Evolutionary conservation across 768 basidiomycete genomes (phyloP).

Genomic region (Pilatotrama ljubarskyi): DNA sequence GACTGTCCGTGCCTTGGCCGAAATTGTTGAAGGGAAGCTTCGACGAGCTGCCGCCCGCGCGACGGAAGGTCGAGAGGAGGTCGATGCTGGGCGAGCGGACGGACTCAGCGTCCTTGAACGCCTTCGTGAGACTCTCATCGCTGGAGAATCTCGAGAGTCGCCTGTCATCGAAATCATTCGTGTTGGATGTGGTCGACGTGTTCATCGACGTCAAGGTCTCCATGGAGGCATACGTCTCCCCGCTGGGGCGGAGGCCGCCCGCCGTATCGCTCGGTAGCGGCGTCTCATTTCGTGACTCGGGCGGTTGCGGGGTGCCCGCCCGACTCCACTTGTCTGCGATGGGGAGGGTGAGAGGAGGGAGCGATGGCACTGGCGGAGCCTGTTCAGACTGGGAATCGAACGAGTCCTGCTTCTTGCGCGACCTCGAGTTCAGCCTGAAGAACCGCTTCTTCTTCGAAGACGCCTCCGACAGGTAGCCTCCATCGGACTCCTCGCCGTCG

Average conservation of each 20-base stretch:
- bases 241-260: conserved; percentile 13
- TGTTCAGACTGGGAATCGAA: conserved; percentile 9
- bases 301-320: conserved; percentile 7
- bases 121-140: conserved; percentile 23
- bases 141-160: conserved; percentile 11
- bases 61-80: conserved; percentile 28
- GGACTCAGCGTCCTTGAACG: conserved; percentile 29
- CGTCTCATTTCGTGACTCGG: conserved; percentile 17
- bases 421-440: conserved; percentile 28
- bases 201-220: conserved; percentile 11
- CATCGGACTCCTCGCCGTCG: conserved; percentile 33
- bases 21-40: conserved; percentile 4
- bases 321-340: conserved; percentile 23
- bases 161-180: conserved; percentile 15
- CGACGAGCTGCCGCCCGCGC: conserved; percentile 12
- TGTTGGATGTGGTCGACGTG: conserved; percentile 4
- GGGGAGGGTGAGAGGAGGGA: conserved; percentile 17
- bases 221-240: conserved; percentile 11
- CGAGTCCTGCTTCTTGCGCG: conserved; percentile 23
- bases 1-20: neutral
- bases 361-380: conserved; percentile 22
- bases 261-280: conserved; percentile 10
- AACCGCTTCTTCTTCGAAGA: conserved; percentile 32
- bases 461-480: conserved; percentile 33
- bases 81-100: conserved; percentile 30